phyloP scores from a whole-genome alignment of 78 protist species.

The Salpingoeca rosetta region DNA sequence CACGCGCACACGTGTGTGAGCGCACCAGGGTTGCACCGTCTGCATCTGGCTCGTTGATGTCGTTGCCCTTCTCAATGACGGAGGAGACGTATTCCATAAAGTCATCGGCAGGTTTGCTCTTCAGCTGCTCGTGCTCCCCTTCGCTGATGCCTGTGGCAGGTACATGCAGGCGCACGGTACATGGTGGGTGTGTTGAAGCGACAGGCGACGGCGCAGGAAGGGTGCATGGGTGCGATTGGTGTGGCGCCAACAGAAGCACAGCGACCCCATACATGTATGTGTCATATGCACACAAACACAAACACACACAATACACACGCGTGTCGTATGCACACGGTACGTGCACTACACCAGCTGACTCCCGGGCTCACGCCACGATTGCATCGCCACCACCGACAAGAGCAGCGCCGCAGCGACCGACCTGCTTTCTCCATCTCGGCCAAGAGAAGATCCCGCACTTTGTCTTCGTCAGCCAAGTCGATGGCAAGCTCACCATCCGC shows the following conservation, averaged over 20 bases:
- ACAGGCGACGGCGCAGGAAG: background rate
- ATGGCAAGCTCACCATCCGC: background rate
- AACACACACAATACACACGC: too few relatives aligned
- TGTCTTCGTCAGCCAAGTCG: background rate
- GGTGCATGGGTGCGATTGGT: background rate
- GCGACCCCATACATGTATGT: too few relatives aligned
- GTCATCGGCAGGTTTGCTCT: background rate
- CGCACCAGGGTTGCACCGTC: background rate
- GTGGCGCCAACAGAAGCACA: background rate
- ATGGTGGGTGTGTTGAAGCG: too few relatives aligned
- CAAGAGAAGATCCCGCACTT: background rate
- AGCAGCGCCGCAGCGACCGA: background rate
- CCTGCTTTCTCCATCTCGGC: background rate
- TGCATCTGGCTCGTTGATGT: background rate
- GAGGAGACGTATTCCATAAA: background rate
- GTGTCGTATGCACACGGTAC: too few relatives aligned
- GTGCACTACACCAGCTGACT: too few relatives aligned
- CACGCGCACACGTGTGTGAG: too few relatives aligned
- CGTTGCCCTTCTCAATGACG: background rate
- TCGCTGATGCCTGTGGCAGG: background rate
- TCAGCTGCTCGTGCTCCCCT: background rate
- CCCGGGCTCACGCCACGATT: background rate
- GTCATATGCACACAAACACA: too few relatives aligned
- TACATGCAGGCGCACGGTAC: background rate
- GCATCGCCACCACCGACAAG: background rate